phyloP scores from a whole-genome alignment of 306 rosid species.

The Quercus engelmannii region DNA sequence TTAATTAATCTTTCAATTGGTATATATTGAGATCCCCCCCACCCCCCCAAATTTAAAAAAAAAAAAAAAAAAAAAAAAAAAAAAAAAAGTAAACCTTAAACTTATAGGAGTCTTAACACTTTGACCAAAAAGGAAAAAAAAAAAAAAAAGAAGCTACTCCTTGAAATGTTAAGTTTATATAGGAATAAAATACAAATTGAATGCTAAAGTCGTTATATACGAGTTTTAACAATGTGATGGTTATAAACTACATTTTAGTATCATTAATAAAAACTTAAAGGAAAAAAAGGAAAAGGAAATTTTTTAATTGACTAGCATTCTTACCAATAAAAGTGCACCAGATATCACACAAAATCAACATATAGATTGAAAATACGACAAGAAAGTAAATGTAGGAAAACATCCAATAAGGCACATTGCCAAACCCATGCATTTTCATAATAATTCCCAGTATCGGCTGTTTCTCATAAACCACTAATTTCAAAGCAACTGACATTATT shows the following conservation, averaged over 20 bases:
- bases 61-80: too few relatives aligned
- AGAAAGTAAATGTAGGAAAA: conserved; percentile 70
- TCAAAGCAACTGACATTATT: conserved; percentile 51
- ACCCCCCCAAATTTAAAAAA: too few relatives aligned
- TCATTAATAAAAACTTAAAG: too few relatives aligned
- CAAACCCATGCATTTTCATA: conserved; percentile 99
- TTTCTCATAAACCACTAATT: conserved; percentile 79
- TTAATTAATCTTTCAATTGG: conserved; percentile 4
- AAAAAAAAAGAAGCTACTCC: conserved; percentile 30
- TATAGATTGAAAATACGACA: conserved; percentile 51
- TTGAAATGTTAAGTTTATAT: conserved; percentile 80
- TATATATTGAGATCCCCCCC: too few relatives aligned
- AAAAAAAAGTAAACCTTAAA: conserved; percentile 25
- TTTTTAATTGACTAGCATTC: not conserved
- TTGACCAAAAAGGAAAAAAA: conserved; percentile 39
- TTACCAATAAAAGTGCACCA: conserved; percentile 72
- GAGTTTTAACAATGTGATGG: conserved; percentile 69
- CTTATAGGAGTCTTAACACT: conserved; percentile 80
- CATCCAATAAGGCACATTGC: conserved; percentile 85
- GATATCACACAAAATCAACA: conserved; percentile 66
- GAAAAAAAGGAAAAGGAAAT: not conserved
- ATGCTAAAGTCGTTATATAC: conserved; percentile 77
- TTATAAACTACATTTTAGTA: conserved; percentile 6
- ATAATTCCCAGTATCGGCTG: conserved; percentile 81
- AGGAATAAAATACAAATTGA: conserved; percentile 73